A percentile compares a stretch with the other conserved stretches of the same genome.
Evolutionary conservation across 768 basidiomycete genomes (phyloP).

Genomic region (Chiua virens): DNA sequence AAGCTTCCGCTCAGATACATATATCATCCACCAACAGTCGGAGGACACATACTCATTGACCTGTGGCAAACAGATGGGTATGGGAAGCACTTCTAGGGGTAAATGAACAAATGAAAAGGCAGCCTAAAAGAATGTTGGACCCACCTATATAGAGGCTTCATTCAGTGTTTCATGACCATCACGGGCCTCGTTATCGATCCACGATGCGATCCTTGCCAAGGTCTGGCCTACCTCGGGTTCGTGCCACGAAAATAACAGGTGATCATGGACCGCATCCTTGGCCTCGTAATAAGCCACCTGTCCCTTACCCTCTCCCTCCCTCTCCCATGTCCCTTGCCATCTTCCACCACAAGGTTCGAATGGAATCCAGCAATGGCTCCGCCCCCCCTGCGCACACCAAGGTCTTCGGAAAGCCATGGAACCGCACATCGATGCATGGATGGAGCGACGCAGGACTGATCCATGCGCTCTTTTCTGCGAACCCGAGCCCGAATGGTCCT

Average conservation of each 20-base stretch:
- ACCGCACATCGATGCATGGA: constrained; percentile 39
- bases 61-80: too few species aligned
- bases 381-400: constrained; percentile 60
- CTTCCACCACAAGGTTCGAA: constrained; percentile 44
- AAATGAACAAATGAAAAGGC: too few species aligned
- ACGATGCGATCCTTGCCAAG: constrained; percentile 47
- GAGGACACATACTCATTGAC: too few species aligned
- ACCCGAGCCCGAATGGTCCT: constrained; percentile 48
- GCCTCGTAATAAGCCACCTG: constrained; percentile 48
- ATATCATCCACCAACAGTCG: too few species aligned
- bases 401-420: constrained; percentile 59
- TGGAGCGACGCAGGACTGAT: constrained; percentile 58
- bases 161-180: too few species aligned
- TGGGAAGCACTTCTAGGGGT: too few species aligned
- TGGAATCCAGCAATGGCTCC: constrained; percentile 57
- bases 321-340: constrained; percentile 59
- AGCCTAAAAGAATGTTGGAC: too few species aligned
- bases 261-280: constrained; percentile 55
- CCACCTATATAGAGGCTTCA: too few species aligned
- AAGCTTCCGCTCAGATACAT: too few species aligned
- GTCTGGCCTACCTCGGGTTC: constrained; percentile 57
- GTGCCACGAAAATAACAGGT: constrained; percentile 48
- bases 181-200: constrained; percentile 29
- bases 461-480: constrained; percentile 50
- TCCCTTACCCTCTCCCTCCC: constrained; percentile 38